These are phyloP conservation scores for Trichoderma endophyticum DNA, from an alignment of 2,329 filamentous ascomycete genomes.

Conservation along the genomic window DNA sequence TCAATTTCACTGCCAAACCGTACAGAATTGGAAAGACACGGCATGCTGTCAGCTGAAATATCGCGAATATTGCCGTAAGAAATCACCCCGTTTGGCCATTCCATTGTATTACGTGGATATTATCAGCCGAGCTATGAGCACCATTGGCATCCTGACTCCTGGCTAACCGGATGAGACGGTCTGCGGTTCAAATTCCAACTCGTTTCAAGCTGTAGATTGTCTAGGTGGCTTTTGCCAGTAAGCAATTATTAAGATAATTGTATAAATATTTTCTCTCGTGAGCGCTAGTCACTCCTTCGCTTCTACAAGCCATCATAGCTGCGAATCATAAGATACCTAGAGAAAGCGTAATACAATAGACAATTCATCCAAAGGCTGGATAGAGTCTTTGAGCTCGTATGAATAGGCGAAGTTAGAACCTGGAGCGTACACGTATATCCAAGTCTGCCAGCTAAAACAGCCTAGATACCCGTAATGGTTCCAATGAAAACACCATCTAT, in stretches of 20 bases:
- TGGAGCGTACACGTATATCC: background rate
- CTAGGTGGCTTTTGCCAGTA: background rate
- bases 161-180: background rate
- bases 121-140: background rate
- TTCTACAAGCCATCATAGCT: background rate
- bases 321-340: background rate
- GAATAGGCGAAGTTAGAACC: background rate
- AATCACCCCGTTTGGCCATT: background rate
- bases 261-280: background rate
- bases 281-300: background rate
- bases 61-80: background rate
- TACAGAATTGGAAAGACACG: background rate
- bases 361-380: background rate
- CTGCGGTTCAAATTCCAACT: background rate
- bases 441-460: background rate
- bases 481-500: background rate
- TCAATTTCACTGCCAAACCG: background rate
- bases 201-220: background rate
- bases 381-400: accelerated
- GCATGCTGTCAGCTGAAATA: background rate
- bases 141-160: background rate
- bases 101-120: background rate
- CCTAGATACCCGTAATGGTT: background rate
- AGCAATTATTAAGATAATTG: background rate
- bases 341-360: background rate